Evolutionary conservation across 495 filamentous ascomycete genomes (phyloP), one percentile per base, ranked within the genome.

Genomic region (Cairneyella variabilis): DNA sequence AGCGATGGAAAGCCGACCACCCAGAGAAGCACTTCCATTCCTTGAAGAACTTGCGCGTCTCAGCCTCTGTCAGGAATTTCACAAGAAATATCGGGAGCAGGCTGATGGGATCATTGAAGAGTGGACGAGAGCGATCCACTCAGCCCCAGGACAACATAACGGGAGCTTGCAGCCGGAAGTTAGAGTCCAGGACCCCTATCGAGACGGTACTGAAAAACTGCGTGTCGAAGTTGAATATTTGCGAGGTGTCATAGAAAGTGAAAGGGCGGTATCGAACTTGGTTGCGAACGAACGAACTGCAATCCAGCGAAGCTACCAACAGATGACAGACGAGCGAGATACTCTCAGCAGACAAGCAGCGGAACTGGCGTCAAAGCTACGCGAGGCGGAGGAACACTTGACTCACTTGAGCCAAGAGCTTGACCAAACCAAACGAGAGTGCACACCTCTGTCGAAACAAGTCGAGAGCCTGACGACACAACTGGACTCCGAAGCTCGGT

Each of bases 11-110:
- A 20, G 8, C 37, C 37, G 37, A 40, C 37, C 37, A 20, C 37
- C 37, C 37, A 40, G 37, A 40, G 37, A 40, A 40, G 37, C 37
- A 40, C 17, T 40, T 40, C 37, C 37, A 40, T 40, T 40, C 37
- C 37, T 40, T 20, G 37, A 40, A 20, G 37, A 40, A 40, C 37
- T 40, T 20, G 37, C 37, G 37, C 16, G 37, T 40, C 37, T 40
- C 16, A 40, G 37, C 37, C 37, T 40, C 37, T 40, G 37, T 40
- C 16, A 40, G 8, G 16, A 40, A 20, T 6, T 40, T 40, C 37
- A 40, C 37, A 40, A 40, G 37, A 40, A 20, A 40, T 40, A 40
- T 40, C 7, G 16, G 37, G 37, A 40, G 17, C 37, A 40, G 37
- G 37, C 37, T 17, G 16, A 40, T 40, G 6, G 16, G 37, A 17